Conservation (phyloP, 1,284 basidiomycete species). For the Farysia itapuensis region DNA sequence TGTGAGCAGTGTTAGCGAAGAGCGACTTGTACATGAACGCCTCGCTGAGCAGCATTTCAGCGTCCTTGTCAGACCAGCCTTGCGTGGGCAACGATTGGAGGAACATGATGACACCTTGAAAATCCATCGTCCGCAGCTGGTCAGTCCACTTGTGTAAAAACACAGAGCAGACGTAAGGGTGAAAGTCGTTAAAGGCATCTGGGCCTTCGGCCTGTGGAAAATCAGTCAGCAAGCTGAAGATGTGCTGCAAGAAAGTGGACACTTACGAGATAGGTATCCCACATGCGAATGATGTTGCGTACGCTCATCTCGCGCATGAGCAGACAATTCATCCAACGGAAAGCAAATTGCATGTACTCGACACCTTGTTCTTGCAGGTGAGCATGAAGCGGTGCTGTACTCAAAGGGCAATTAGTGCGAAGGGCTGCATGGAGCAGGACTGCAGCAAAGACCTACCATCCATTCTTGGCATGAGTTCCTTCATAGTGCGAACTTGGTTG, state of each 20-base stretch:
- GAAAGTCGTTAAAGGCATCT: conserved; percentile 58
- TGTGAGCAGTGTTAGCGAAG: conserved; percentile 56
- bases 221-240: background rate
- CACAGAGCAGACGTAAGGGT: conserved; percentile 57
- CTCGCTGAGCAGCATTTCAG: conserved; percentile 90
- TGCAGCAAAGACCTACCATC: conserved; percentile 49
- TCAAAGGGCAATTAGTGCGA: too few relatives aligned
- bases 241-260: background rate
- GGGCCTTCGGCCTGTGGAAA: conserved; percentile 49
- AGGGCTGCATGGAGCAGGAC: too few relatives aligned
- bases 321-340: conserved; percentile 60
- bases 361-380: conserved; percentile 55
- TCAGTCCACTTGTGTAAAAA: conserved; percentile 56
- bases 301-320: conserved; percentile 61
- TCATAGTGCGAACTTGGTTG: conserved; percentile 51
- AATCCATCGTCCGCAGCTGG: conserved; percentile 54
- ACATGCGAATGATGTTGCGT: conserved; percentile 56
- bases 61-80: conserved; percentile 90
- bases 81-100: conserved; percentile 93
- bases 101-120: conserved; percentile 94
- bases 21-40: conserved; percentile 73
- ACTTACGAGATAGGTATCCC: conserved; percentile 58
- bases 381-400: conserved; percentile 51
- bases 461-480: conserved; percentile 53
- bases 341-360: conserved; percentile 60